These are phyloP conservation scores for Ilex asprella DNA, from an alignment of 257 asterid genomes.

Conservation along the genomic window DNA sequence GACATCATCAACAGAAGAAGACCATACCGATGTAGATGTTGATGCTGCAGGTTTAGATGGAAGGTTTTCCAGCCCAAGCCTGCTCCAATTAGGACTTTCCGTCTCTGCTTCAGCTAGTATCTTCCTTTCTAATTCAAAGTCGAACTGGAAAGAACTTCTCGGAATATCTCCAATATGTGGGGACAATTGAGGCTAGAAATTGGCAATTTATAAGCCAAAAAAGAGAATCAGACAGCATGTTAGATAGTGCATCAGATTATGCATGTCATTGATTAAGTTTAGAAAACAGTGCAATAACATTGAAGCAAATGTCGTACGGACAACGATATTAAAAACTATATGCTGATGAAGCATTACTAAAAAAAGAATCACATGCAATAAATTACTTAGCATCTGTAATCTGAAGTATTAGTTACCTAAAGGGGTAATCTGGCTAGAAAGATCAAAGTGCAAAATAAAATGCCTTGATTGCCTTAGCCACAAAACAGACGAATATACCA, in stretches of 20 bases:
- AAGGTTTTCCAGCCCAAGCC: conserved; percentile 54
- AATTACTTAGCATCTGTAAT: too few species aligned
- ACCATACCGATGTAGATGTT: conserved; percentile 36
- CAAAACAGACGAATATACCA: too few species aligned
- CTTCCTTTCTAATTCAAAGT: conserved; percentile 85
- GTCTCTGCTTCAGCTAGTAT: conserved; percentile 75
- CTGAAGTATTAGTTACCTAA: too few species aligned
- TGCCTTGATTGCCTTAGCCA: too few species aligned
- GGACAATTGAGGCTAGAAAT: conserved; percentile 60
- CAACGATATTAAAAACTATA: too few species aligned
- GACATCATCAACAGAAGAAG: background rate
- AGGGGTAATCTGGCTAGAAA: too few species aligned
- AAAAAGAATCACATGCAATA: too few species aligned
- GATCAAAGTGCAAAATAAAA: too few species aligned
- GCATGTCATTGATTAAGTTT: too few species aligned
- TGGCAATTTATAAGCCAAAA: conserved; percentile 3
- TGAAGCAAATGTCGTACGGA: too few species aligned
- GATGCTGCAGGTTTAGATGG: conserved; percentile 50
- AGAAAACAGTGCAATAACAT: too few species aligned
- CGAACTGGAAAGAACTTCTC: conserved; percentile 72
- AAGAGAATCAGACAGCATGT: background rate
- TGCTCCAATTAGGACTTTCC: conserved; percentile 79
- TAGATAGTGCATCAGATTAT: background rate
- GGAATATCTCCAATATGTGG: conserved; percentile 79
- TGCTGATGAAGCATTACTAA: too few species aligned